Conservation (phyloP, 164 flowering plant species). For the Nymphaea thermarum region DNA sequence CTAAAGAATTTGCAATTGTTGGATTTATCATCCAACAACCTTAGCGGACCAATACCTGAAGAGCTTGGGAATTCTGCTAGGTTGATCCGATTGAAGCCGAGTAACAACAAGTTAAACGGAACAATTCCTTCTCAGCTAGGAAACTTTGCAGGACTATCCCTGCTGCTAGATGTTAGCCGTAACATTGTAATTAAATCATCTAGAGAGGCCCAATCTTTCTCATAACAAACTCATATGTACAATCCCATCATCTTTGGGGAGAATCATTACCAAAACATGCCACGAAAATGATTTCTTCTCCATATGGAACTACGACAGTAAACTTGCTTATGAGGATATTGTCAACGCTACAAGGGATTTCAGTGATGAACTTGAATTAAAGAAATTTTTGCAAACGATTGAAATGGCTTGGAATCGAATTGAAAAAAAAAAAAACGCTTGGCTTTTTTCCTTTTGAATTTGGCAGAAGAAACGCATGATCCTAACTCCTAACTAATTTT, state of each 20-base stretch:
- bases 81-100: conserved; percentile 33
- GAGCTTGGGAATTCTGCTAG: conserved; percentile 20
- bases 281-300: neutral
- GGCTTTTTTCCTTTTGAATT: no score
- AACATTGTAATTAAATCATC: conserved; percentile 26
- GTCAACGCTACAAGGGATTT: conserved; percentile 43
- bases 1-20: no score
- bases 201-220: conserved; percentile 40
- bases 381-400: no score
- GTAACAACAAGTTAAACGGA: conserved; percentile 29
- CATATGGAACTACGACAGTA: conserved; percentile 44
- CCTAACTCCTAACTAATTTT: no score
- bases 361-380: neutral
- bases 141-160: conserved; percentile 20
- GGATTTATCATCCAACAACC: no score
- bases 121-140: conserved; percentile 32
- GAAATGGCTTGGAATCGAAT: no score
- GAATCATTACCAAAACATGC: neutral
- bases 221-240: conserved; percentile 35
- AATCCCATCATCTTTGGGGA: conserved; percentile 23
- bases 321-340: conserved; percentile 33
- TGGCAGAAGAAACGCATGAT: no score
- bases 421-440: no score
- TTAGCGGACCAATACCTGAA: no score
- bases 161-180: conserved; percentile 35